Base-by-base conservation (phyloP, 495 filamentous ascomycete species). In the Podospora pseudocomata region DNA sequence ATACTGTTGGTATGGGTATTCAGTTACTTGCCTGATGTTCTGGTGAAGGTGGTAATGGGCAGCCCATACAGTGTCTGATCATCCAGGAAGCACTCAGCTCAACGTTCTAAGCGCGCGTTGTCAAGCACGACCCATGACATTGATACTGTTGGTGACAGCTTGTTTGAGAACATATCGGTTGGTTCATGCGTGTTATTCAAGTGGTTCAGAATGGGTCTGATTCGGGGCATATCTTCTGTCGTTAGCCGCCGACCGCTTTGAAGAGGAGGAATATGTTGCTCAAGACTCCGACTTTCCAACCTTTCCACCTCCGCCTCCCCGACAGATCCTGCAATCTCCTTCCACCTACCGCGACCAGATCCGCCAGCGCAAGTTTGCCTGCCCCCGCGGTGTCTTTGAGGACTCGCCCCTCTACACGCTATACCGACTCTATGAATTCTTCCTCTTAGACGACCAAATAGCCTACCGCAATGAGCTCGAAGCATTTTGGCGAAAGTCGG, bases 361-460 rank as follows among this genome's bases (percentile, higher is more conserved):
- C n/a, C 19, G n/a, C 4, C 54, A 54, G 15, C 64, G 64, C 54
- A 65, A 65, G 20, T 65, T 34, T 34, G 55, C 54, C 30, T 56
- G 6, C 13, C 56, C 65, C 2, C 56, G 30, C 32, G 55, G 65
- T 39, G 55, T 60, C 20, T 66, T 27, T 39, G 32, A 66, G 55
- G 65, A 66, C 56, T 58, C 27, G 53, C 28, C 64, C 9, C 53
- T 65, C 3, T 66, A 60, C 30, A 20, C 20, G 0, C 56, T 60
- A n/a, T 60, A 66, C 57, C 56, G 56, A 28, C 65, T 58, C 15
- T 49, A 49, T 11, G 39, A 49, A 16, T 49, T 49, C 5, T 49
- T 49, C 9, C 39, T 49, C 9, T 13, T 49, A 13, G 39, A 49
- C 39, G 39, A 49, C 13, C 6, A 11, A 13, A 49, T 49, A 49